Evolutionary conservation across 768 basidiomycete species (phyloP), one percentile per base, ranked within the genome.

Genomic region (Pluteus cervinus): DNA sequence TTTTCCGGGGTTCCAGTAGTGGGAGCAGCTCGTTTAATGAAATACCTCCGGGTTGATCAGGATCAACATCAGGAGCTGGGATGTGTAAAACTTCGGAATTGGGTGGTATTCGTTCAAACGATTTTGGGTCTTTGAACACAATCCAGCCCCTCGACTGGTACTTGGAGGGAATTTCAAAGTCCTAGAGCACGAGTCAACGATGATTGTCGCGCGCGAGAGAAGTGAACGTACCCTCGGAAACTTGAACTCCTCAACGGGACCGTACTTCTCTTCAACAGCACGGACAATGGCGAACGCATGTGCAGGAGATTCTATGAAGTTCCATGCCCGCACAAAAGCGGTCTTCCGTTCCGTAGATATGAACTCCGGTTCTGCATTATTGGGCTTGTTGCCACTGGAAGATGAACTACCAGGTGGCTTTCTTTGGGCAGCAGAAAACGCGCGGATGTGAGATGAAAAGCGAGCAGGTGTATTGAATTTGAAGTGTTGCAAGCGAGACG

Each of bases 221-320:
- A 30, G 28, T 32, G 12, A 24, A 55, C 61, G 15, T 47, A 75
- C 75, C 56, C 65, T 62, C 22, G 53, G 42, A 26, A 70, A 58
- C 29, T 56, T 53, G 32, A 61, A 72, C 36, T 73, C 70, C 18
- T 61, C 52, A 23, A 79, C 48, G 7, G 61, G 55, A 10, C 76
- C 76, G 52, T 70, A 76, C 37, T 65, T 68, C 12, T 65, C 63
- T 56, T 84, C 81, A 20, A 82, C 46, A 6, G 66, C 71, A 31
- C 73, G 69, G 38, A 81, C 50, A 31, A 78, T 61, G 31, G 71
- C 61, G 6, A 70, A 63, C 4, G 68, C 71, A 16, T 82, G 73
- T 4, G 63, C 54, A 46, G 77, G 69, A 23, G 69, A 71, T 3
- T 48, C 52, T 11, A 75, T 52, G 7, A 61, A 57, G 28, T 55